Evolutionary conservation across 164 flowering plant species (phyloP), one percentile per base, ranked within the genome.

Genomic region (Liquidambar formosana): DNA sequence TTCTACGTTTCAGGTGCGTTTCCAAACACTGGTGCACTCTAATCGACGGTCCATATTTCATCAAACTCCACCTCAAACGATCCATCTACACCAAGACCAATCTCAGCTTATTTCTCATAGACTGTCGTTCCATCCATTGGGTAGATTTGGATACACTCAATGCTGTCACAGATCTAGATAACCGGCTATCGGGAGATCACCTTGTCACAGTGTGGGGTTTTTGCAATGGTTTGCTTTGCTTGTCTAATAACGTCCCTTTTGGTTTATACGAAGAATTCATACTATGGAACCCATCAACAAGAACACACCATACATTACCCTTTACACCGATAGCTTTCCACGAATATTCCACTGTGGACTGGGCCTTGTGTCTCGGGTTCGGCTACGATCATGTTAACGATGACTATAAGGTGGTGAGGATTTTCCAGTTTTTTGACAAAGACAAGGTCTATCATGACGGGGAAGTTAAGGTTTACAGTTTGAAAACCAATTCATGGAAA

Each of bases 341-440:
- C 4, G n/a, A 2, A 33, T 6, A 2, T 41, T 19, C 19, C 23
- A 54, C 38, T n/a, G 71, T 76, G 0, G 66, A n/a, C n/a, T n/a
- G n/a, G n/a, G n/a, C n/a, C n/a, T n/a, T n/a, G n/a, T n/a, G n/a
- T n/a, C n/a, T n/a, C 46, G 83, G 80, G 23, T 74, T 80, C 38
- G 83, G 83, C 13, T 69, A 67, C 48, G 83, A 80, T 60, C 25
- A 21, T 8, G 49, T 45, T 23, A 48, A 21, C 43, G 71, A 68
- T 13, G 80, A 80, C 44, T 80, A 80, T 45, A 80, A 80, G 51
- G 47, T 80, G 22, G 65, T 76, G 44, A 68, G 79, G 47, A 59
- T 80, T 69, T 71, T 64, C 1, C 68, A 61, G 44, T 60, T 69
- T 47, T 45, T 48, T 12, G 33, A 13, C 18, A 58, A 48, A 19